Evolutionary conservation across 1,284 basidiomycete species (phyloP), one percentile per base, ranked within the genome.

Genomic region (Coniophora puteana): DNA sequence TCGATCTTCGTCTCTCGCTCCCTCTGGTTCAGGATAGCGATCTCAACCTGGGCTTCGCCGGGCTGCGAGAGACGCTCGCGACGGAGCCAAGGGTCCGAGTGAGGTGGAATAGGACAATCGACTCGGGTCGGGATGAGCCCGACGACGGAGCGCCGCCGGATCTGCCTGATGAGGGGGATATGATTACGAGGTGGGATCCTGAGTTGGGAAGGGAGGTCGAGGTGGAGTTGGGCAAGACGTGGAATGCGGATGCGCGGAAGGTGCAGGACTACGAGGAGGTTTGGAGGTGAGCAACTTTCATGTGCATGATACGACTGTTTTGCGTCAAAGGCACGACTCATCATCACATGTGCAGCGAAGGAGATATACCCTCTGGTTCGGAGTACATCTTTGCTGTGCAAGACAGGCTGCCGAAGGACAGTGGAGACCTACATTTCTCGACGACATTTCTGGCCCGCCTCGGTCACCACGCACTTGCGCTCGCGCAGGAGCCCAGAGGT

Each of bases 1-100:
- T 55, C n/a, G 53, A 55, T 36, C 41, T 55, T 8, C 57, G 57
- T n/a, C 55, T 55, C 7, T 57, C 55, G 13, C 49, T 56, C 28
- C 55, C 53, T 12, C 36, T 56, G 12, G 8, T 28, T 0, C 39
- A 36, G 16, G 31, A 39, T 11, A 57, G 54, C 45, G 21, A 4
- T 8, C 11, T 60, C 36, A 46, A 26, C 5, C 60, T 57, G 53
- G 57, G 53, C n/a, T 41, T 55, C 31, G 34, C 54, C 25, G 55
- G 54, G 13, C 38, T 57, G 10, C 55, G 57, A 33, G 36, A 41
- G 17, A 58, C 45, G 2, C 7, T 57, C 8, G 56, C 51, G 20
- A 44, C 43, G 6, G 44, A 38, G 0, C 55, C 36, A 17, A 8
- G 14, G n/a, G 20, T 41, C 34, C 42, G 45, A 29, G 24, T 43